Evolutionary conservation across 2,329 filamentous ascomycete species (phyloP), one percentile per base, ranked within the genome.

Genomic region (Alternaria atra): DNA sequence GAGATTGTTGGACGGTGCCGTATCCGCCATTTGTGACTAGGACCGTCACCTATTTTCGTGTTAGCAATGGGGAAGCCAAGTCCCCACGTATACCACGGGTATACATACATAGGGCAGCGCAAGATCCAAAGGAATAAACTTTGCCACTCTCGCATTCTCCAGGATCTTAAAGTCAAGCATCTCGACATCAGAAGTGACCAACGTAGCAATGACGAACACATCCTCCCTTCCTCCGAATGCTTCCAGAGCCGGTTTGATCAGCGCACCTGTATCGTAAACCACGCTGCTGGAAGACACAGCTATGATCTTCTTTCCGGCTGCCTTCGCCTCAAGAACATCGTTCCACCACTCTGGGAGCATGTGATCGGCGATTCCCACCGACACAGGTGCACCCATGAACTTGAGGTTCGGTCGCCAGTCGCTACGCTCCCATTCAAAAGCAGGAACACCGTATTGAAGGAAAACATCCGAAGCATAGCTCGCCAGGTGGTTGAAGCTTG

Each of bases 21-120:
- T 84, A 85, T 6, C 83, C 83, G 4, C 79, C 83, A 46, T 84
- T 85, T 12, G 78, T 78, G 23, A 85, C 75, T 15, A 85, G 81
- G 1, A 82, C 77, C 27, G 68, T 62, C 5, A 65, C 66, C 54
- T 83, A 61, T 8, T 32, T 15, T 2, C 1, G 5, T 20, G 25
- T 52, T 25, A 59, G 51, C 15, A 55, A 7, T 5, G 3, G 25
- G 13, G 20, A 9, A 35, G 1, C 0, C 7, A 12, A 8, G 12
- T 15, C 40, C 40, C 39, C 12, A 9, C 7, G 34, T 9, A 0
- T 37, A 25, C 15, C 15, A 25, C 3, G n/a, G 9, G n/a, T 39
- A 37, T 29, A 53, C 39, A 44, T 32, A 54, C 50, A 6, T 56
- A 27, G 77, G 78, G 46, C 2, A 86, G 73, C 1, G 84, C 58